These are phyloP conservation scores for Lolium rigidum DNA, from an alignment of 176 grass and related monocot species.

Conservation along the genomic window DNA sequence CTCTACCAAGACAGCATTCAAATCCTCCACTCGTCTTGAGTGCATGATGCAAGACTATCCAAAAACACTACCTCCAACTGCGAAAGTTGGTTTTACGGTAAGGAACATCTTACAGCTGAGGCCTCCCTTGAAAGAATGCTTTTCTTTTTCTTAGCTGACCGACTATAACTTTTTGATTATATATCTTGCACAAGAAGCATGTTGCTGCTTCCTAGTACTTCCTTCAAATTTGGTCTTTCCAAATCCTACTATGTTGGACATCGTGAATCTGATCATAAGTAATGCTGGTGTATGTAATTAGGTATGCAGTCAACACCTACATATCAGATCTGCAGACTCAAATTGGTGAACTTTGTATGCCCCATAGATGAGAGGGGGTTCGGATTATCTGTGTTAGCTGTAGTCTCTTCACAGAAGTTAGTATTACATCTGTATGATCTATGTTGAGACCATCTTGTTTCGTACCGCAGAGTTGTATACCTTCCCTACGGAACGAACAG, in stretches of 20 bases:
- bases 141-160: not conserved
- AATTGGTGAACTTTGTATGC: not conserved
- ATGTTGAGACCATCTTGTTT: not conserved
- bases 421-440: not conserved
- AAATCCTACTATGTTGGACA: not conserved
- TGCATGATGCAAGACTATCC: constrained; percentile 99
- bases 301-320: not conserved
- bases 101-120: not conserved
- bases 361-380: not conserved
- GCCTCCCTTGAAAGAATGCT: not conserved
- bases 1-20: constrained; percentile 89
- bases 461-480: not conserved
- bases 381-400: not conserved
- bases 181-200: not conserved
- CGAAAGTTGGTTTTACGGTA: constrained; percentile 98
- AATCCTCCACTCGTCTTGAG: constrained; percentile 91
- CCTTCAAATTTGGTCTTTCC: not conserved
- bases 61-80: constrained; percentile 77
- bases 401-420: not conserved
- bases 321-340: not conserved
- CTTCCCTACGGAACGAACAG: not conserved
- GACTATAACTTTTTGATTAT: not conserved
- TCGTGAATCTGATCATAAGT: not conserved
- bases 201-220: not conserved
- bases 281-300: not conserved